Percentiles rank a stretch among this genome's conserved stretches.
phyloP scores from a whole-genome alignment of 495 filamentous ascomycete species.

The Geoglossum glabrum region DNA sequence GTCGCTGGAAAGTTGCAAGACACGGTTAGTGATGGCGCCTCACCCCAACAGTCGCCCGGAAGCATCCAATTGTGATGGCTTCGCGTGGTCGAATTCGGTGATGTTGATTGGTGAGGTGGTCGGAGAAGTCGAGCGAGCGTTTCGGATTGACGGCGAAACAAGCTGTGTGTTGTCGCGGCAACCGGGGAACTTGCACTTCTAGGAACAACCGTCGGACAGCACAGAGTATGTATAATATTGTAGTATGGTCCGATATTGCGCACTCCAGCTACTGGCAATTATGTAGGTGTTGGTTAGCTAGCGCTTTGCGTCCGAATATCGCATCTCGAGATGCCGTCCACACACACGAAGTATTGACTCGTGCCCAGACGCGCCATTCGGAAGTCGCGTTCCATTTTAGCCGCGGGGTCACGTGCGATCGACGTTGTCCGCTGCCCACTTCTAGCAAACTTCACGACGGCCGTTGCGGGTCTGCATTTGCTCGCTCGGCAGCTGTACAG shows the following conservation, averaged over 20 bases:
- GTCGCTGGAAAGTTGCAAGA: not conserved
- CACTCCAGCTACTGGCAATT: too few species aligned
- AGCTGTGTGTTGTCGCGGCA: not conserved
- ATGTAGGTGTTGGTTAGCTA: too few species aligned
- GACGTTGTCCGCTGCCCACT: not conserved
- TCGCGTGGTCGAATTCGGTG: not conserved
- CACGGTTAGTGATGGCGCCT: not conserved
- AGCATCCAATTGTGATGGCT: constrained; percentile 6
- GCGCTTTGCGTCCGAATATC: not conserved
- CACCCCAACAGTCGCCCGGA: not conserved
- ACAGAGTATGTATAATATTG: too few species aligned
- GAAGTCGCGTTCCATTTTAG: not conserved
- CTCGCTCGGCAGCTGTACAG: not conserved
- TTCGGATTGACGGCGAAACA: not conserved
- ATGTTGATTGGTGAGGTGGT: too few species aligned
- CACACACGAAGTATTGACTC: too few species aligned
- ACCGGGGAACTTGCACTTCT: too few species aligned
- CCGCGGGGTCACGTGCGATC: not conserved
- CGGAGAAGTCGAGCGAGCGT: not conserved
- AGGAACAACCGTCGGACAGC: too few species aligned
- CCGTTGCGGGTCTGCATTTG: not conserved
- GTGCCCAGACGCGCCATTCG: not conserved
- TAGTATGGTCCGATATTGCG: too few species aligned
- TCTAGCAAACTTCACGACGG: not conserved
- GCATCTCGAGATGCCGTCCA: not conserved